Base-by-base conservation (phyloP, 169 alveolate species). In the Plasmodium cynomolgi region DNA sequence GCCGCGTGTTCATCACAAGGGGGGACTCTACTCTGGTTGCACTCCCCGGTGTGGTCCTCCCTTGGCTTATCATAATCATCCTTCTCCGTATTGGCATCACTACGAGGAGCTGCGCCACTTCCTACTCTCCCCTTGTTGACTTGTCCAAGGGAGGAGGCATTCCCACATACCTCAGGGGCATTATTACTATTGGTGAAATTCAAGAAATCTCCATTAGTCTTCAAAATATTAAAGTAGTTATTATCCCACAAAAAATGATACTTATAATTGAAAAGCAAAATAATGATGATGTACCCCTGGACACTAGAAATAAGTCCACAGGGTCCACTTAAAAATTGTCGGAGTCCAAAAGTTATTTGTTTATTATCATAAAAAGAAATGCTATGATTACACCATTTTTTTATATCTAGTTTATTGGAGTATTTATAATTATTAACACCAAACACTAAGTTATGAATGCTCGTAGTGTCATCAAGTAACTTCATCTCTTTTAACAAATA, bases 251-350 rank as follows among this genome's bases (percentile, higher is more conserved):
- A 39, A 58, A 90, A 90, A 80, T 90, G 56, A n/a, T 94, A 85
- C 47, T 88, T 84, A 94, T 94, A 72, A 85, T 96, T 92, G 93
- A 96, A 96, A 3, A 96, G 93, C 33, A 93, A 41, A 92, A 96
- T 84, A 68, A 93, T 94, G 39, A 96, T 91, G 62, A 96, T 93
- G 75, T 85, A 94, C 68, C 96, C 91, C 82, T 96, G 97, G 23
- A 96, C 75, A 34, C 96, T 88, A 29, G 97, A 96, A 23, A 96
- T 91, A 20, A 96, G 96, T 11, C 97, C 97, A 84, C 97, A 96
- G 20, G 96, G 96, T 11, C 97, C 97, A 75, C 74, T 74, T 68
- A 92, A 92, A 71, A 79, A 72, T 85, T 96, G 97, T 37, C 91
- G 92, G 44, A 96, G 93, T 3, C 97, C 97, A 96, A 96, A 96